A percentile compares a stretch with the other conserved stretches of the same genome.
phyloP scores from a whole-genome alignment of 495 filamentous ascomycete species.

The Daldinia bambusicola region DNA sequence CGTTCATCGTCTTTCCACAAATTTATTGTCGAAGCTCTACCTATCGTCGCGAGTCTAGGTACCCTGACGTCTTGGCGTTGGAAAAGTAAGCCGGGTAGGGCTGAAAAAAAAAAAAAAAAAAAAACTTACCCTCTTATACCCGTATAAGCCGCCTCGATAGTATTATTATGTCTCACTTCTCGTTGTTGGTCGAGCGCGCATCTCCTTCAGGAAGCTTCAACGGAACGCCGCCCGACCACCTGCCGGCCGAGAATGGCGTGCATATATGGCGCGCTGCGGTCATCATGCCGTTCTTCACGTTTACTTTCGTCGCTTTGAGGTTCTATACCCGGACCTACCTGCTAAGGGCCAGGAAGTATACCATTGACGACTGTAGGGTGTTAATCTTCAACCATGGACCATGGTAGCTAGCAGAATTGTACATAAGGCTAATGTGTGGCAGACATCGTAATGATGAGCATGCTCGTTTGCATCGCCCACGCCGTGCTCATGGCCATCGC shows the following conservation, averaged over 20 bases:
- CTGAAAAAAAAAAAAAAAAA: no score
- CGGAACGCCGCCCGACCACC: constrained; percentile 28
- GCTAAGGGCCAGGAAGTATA: constrained; percentile 31
- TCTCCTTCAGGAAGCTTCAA: constrained; percentile 32
- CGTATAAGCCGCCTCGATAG: constrained; percentile 10
- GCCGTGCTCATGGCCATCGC: constrained; percentile 41
- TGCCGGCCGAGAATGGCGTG: constrained; percentile 43
- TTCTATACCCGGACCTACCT: constrained; percentile 40
- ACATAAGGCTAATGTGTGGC: constrained; percentile 6
- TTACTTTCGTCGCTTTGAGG: constrained; percentile 35
- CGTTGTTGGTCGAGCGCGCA: constrained; percentile 28
- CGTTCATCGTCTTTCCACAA: not conserved
- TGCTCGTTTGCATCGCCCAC: constrained; percentile 38
- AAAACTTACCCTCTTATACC: no score
- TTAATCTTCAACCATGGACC: not conserved
- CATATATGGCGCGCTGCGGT: constrained; percentile 42
- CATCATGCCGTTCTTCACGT: constrained; percentile 39
- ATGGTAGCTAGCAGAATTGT: not conserved
- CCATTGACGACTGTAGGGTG: constrained; percentile 36
- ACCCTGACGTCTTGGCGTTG: constrained; percentile 2
- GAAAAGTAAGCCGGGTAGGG: constrained; percentile 5
- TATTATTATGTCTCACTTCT: constrained; percentile 33
- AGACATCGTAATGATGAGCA: constrained; percentile 39
- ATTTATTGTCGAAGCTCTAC: constrained; percentile 5
- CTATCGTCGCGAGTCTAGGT: not conserved